Evolutionary conservation across 2,329 filamentous ascomycete species (phyloP).

Genomic region (Fusarium sp.): DNA sequence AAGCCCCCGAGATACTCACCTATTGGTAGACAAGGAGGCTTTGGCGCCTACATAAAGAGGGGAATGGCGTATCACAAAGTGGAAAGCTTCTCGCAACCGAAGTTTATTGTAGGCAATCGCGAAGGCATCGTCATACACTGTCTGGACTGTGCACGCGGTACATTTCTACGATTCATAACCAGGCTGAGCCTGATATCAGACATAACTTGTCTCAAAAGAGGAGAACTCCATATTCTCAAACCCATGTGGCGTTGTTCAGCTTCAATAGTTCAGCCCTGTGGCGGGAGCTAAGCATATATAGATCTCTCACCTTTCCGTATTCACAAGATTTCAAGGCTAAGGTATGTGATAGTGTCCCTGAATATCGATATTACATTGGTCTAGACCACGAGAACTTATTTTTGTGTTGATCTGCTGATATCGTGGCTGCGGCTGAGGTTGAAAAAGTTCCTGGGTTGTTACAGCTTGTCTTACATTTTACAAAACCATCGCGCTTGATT

Average conservation of each 20-base stretch:
- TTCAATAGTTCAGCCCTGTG: not conserved
- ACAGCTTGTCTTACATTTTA: not conserved
- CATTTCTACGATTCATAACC: no score
- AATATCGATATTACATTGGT: not conserved
- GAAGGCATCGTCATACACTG: no score
- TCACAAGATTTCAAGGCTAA: not conserved
- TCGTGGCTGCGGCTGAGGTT: not conserved
- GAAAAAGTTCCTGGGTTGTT: not conserved
- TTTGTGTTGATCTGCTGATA: not conserved
- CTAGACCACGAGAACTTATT: not conserved
- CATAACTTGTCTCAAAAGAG: not conserved
- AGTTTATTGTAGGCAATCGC: not conserved
- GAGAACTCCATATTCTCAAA: not conserved
- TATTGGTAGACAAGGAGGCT: not conserved
- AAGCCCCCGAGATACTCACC: not conserved
- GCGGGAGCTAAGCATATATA: not conserved
- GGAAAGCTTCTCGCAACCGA: not conserved
- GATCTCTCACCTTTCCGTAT: not conserved
- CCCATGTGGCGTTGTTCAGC: not conserved
- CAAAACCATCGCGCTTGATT: not conserved
- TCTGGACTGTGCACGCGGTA: not conserved
- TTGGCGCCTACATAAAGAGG: not conserved
- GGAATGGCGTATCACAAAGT: not conserved
- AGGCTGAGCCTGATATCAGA: accelerated
- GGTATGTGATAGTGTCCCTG: not conserved